Base-by-base conservation (phyloP, 306 rosid genomes). In the Quercus robur region DNA sequence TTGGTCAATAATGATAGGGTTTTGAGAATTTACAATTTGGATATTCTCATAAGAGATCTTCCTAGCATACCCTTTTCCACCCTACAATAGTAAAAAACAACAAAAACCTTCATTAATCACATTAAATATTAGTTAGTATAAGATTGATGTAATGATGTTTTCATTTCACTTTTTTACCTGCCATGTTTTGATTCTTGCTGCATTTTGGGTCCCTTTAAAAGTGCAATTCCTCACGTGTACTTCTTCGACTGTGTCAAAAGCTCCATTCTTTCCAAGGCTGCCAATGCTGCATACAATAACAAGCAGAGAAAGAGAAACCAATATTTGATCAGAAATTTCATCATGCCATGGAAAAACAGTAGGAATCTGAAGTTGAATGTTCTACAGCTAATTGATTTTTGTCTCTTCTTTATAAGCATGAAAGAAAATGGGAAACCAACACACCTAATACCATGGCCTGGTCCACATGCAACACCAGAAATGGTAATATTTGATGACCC, bases 361-460 rank as follows among this genome's bases (percentile, higher is more conserved):
- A 7, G 51, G 51, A 44, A 44, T 44, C 12, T 44, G 13, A 44
- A 1, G 12, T 44, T 44, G 13, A 44, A 8, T 44, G 38, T 33
- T 33, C 6, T 1, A 33, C 1, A 1, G 38, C 38, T 5, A 33
- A 33, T 33, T 33, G 44, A 38, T 38, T 38, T 38, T 38, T 38
- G 15, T 46, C 54, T 46, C 54, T 46, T 46, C 54, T 46, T 46
- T 11, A 46, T 46, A 46, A 46, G 54, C 15, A 2, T 46, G 15
- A 46, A 46, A 46, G 15, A 9, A 15, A 26, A 9, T 14, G 12
- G 21, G 6, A 46, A 46, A 59, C 20, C 21, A n/a, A 46, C 51
- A 64, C 3, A 85, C 91, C 91, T 90, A 11, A 86, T 85, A 26
- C 94, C 94, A 75, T 86, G 92, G 25, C 90, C 94, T 44, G 92